These are phyloP conservation scores for Naganishia randhawae DNA, from an alignment of 768 basidiomycete species.

Conservation along the genomic window DNA sequence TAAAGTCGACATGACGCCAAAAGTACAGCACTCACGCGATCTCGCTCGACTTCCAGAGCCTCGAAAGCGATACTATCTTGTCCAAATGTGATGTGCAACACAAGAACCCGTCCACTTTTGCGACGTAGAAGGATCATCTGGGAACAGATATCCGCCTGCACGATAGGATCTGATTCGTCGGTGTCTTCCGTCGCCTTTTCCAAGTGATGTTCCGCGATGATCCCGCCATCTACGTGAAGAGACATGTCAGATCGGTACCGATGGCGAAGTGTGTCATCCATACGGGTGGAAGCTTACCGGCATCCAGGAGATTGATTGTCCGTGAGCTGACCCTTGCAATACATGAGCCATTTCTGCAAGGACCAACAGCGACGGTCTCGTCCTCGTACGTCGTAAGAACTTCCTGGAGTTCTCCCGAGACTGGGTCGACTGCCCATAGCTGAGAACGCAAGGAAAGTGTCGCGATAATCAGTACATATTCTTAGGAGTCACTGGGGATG, in stretches of 20 bases:
- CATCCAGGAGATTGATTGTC: slow-evolving; percentile 11
- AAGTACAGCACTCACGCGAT: background rate
- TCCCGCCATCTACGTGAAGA: background rate
- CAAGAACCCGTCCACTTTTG: background rate
- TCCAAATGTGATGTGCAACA: background rate
- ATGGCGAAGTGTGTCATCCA: background rate
- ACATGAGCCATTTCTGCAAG: background rate
- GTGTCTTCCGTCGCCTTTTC: background rate
- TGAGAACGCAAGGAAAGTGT: background rate
- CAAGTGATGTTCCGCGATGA: background rate
- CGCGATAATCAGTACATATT: too few relatives aligned
- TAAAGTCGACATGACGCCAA: background rate
- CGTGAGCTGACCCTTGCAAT: slow-evolving; percentile 6
- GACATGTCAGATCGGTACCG: background rate
- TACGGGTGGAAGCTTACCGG: background rate
- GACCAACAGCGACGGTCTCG: background rate
- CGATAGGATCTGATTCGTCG: slow-evolving; percentile 7
- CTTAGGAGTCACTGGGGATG: too few relatives aligned
- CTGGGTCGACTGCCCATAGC: slow-evolving; percentile 15
- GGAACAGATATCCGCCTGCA: background rate
- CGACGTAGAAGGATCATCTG: background rate
- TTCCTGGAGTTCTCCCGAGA: slow-evolving; percentile 5
- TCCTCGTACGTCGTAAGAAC: slow-evolving; percentile 5
- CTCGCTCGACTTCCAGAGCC: background rate
- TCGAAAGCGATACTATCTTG: background rate